phyloP scores from a whole-genome alignment of 1,139 yeast species.

The Kazachstania sp. region DNA sequence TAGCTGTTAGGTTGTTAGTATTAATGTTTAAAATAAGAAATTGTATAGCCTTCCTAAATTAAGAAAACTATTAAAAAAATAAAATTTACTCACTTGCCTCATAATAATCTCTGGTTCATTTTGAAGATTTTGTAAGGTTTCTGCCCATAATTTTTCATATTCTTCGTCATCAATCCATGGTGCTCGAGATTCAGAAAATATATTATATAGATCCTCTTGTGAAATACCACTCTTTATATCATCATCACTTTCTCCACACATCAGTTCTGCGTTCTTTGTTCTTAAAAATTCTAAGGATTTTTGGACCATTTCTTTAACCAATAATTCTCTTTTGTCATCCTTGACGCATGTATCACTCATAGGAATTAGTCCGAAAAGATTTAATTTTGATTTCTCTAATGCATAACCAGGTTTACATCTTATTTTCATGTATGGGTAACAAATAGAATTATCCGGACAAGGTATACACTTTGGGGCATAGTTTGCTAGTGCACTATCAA shows the following conservation, averaged over 20 bases:
- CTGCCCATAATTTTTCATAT: slow-evolving; percentile 73
- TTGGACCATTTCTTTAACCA: slow-evolving; percentile 56
- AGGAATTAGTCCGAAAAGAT: slow-evolving; percentile 51
- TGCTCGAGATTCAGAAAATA: slow-evolving; percentile 46
- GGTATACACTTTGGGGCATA: slow-evolving; percentile 56
- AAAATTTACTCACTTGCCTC: slow-evolving; percentile 56
- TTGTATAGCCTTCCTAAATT: background rate
- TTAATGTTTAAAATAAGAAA: slow-evolving; percentile 9
- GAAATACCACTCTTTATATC: slow-evolving; percentile 46
- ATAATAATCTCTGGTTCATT: slow-evolving; percentile 72
- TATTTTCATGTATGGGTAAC: slow-evolving; percentile 50
- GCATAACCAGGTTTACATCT: slow-evolving; percentile 67
- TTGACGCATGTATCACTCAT: slow-evolving; percentile 60
- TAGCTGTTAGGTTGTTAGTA: slow-evolving; percentile 22
- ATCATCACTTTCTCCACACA: slow-evolving; percentile 49
- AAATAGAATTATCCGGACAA: slow-evolving; percentile 78
- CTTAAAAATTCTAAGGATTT: slow-evolving; percentile 62
- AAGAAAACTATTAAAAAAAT: background rate
- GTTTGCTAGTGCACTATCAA: slow-evolving; percentile 16
- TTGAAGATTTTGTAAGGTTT: slow-evolving; percentile 55
- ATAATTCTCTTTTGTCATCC: slow-evolving; percentile 65
- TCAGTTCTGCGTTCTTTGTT: slow-evolving; percentile 54
- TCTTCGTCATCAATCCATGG: slow-evolving; percentile 57
- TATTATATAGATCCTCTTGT: slow-evolving; percentile 47
- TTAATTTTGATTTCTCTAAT: slow-evolving; percentile 46